A percentile compares a stretch with the other conserved stretches of the same genome.
These are phyloP conservation scores for Amoebophrya sp. DNA, from an alignment of 169 alveolate genomes.

Conservation along the genomic window DNA sequence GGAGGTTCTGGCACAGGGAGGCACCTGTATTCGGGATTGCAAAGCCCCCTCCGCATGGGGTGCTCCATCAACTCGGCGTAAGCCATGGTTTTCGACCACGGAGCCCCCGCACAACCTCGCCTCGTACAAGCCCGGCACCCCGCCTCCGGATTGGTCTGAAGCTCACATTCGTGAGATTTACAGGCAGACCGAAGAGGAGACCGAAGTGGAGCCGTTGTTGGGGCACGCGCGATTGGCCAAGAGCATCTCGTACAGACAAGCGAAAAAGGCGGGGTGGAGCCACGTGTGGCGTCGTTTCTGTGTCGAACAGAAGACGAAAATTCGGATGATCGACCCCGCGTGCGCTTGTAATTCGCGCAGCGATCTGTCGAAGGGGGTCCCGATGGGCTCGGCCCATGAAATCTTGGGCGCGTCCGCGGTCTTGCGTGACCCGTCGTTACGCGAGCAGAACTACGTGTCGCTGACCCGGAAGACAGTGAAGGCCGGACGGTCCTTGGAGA, in stretches of 20 bases:
- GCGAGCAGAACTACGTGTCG: neutral
- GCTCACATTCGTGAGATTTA: neutral
- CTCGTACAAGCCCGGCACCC: neutral
- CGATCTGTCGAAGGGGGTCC: neutral
- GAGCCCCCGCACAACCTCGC: neutral
- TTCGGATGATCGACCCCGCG: constrained; percentile 3
- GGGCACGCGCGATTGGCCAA: neutral
- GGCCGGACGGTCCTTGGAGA: neutral
- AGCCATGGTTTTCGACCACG: neutral
- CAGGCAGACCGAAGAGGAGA: neutral
- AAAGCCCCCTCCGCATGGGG: neutral
- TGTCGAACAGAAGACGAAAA: neutral
- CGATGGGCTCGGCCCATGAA: neutral
- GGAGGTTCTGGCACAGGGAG: neutral
- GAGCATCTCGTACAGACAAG: neutral
- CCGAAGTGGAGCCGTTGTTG: neutral
- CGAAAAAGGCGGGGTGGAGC: neutral
- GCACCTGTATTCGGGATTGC: neutral
- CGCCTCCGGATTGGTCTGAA: neutral
- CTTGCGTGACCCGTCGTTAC: neutral
- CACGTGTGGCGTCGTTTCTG: neutral
- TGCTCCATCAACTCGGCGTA: neutral
- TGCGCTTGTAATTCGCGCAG: neutral
- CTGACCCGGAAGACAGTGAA: neutral
- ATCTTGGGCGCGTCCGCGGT: neutral